phyloP scores from a whole-genome alignment of 2,329 filamentous ascomycete species.

The Xylariales sp. region DNA sequence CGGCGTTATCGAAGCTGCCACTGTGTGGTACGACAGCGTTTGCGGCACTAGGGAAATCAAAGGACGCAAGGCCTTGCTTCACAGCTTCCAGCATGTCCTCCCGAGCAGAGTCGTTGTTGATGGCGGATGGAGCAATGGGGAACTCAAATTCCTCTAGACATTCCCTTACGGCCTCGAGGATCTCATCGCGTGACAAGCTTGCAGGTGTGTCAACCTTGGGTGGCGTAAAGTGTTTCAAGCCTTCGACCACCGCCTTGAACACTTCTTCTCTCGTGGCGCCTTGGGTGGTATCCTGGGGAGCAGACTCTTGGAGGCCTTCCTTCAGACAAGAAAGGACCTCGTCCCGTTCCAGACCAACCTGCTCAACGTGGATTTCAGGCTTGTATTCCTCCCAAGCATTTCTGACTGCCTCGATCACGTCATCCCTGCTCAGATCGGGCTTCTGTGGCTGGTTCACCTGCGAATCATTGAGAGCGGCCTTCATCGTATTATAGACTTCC shows the following conservation, averaged over 20 bases:
- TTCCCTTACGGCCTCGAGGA: constrained; percentile 77
- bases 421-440: constrained; percentile 64
- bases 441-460: constrained; percentile 43
- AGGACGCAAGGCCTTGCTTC: constrained; percentile 49
- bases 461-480: constrained; percentile 65
- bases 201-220: constrained; percentile 66
- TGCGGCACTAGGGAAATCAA: constrained; percentile 30
- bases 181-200: constrained; percentile 72
- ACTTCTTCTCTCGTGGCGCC: constrained; percentile 79
- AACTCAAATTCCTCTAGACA: constrained; percentile 83
- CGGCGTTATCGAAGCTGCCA: constrained; percentile 35
- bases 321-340: constrained; percentile 84
- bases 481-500: constrained; percentile 81
- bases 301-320: constrained; percentile 78
- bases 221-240: constrained; percentile 73
- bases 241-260: constrained; percentile 78
- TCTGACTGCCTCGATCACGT: constrained; percentile 79
- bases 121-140: constrained; percentile 54
- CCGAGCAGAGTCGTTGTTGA: constrained; percentile 49
- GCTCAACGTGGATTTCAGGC: constrained; percentile 85
- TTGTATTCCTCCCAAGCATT: constrained; percentile 95
- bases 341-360: constrained; percentile 84
- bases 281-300: constrained; percentile 47
- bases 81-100: constrained; percentile 63
- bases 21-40: constrained; percentile 36